A percentile compares a stretch with the other conserved stretches of the same genome.
phyloP scores from a whole-genome alignment of 371 early-diverging fungal genomes.

The Rhizopus stolonifer region DNA sequence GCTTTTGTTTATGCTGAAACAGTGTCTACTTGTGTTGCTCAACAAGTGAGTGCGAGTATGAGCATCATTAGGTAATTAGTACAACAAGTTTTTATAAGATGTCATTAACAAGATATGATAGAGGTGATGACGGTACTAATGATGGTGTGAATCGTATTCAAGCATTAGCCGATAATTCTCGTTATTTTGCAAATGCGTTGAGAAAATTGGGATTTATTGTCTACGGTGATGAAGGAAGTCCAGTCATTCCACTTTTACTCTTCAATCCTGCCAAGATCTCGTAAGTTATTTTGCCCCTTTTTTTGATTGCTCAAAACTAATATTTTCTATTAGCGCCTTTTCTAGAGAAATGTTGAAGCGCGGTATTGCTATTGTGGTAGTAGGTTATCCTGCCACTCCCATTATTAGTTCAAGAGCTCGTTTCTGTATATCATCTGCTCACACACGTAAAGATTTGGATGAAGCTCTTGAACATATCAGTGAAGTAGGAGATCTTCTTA shows the following conservation, averaged over 20 bases:
- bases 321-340: conserved; percentile 67
- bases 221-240: conserved; percentile 91
- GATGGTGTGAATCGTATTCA: conserved; percentile 85
- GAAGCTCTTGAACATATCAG: conserved; percentile 53
- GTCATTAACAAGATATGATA: no score
- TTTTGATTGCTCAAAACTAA: neutral
- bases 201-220: conserved; percentile 94
- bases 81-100: no score
- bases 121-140: conserved; percentile 57
- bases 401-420: conserved; percentile 95
- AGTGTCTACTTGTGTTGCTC: conserved; percentile 88
- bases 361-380: conserved; percentile 97
- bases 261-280: conserved; percentile 98
- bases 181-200: conserved; percentile 83
- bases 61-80: conserved; percentile 62
- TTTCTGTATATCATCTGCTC: conserved; percentile 96
- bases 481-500: conserved; percentile 59
- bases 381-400: conserved; percentile 98
- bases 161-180: conserved; percentile 84
- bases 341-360: conserved; percentile 89
- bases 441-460: conserved; percentile 94
- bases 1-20: conserved; percentile 92
- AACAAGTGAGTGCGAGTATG: conserved; percentile 92
- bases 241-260: conserved; percentile 96
- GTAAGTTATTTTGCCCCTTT: conserved; percentile 26